Base-by-base conservation (phyloP, 768 basidiomycete species). In the Lentinula detonsa region DNA sequence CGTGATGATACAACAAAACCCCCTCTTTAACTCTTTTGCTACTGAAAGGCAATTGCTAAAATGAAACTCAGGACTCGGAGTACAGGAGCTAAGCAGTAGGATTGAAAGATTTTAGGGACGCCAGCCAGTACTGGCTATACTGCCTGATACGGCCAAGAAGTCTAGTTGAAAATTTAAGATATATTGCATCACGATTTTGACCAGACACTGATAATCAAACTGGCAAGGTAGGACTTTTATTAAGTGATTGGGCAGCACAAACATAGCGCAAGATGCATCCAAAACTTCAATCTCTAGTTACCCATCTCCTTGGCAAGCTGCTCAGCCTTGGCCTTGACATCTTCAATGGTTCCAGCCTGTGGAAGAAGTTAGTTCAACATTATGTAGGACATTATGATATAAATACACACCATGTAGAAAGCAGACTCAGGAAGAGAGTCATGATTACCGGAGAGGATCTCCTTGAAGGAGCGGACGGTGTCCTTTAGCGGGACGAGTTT, bases 401-500 rank as follows among this genome's bases (percentile, higher is more conserved):
- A 56, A 21, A 21, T 28, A 72, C 76, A 43, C 62, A 86, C 86
- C 93, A 96, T 98, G 84, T 97, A 98, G 86, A 98, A 98, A 58
- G 96, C 95, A 66, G 90, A 89, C 77, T 99, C 97, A 58, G 97
- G 95, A 56, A 98, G 84, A 57, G 77, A 73, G 76, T 98, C 97
- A 70, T 96, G 94, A 64, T 77, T 68, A 62, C 96, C 96, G 64
- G 88, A 82, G 61, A 99, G 87, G 70, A 99, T 98, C 79, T 97
- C 94, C 85, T 90, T 95, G 90, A 98, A 98, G 45, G 96, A 95
- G 68, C 91, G 91, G 71, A 95, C 75, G 63, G 93, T 95, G 74
- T 98, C 95, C 83, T 98, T 98, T 66, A 99, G 81, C 13, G 95
- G 82, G 39, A 99, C 96, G 63, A 98, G 92, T 75, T 90, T 92